Conservation (phyloP, 2,329 filamentous ascomycete genomes). For the Daldinia sp. region DNA sequence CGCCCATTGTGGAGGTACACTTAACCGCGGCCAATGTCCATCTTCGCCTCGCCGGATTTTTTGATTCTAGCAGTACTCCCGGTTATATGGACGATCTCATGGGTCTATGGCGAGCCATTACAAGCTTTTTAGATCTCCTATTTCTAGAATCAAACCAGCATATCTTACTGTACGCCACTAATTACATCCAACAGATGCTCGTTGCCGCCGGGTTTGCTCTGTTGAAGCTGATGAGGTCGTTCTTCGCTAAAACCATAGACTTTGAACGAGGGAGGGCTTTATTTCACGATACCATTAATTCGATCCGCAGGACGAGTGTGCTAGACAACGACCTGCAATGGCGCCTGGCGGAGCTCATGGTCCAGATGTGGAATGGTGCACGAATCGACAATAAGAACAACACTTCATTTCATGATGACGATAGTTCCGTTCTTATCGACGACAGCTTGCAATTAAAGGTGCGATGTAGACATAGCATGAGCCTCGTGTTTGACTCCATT, state of each 20-base stretch:
- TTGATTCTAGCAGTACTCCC: constrained; percentile 76
- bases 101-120: constrained; percentile 76
- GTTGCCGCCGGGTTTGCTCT: constrained; percentile 81
- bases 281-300: constrained; percentile 75
- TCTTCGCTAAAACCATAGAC: constrained; percentile 77
- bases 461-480: constrained; percentile 86
- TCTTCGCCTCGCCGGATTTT: constrained; percentile 80
- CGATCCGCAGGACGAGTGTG: constrained; percentile 76
- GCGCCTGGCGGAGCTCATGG: constrained; percentile 83
- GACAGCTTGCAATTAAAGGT: constrained; percentile 81
- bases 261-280: constrained; percentile 71
- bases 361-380: constrained; percentile 84
- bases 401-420: constrained; percentile 58
- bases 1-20: constrained; percentile 69
- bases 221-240: constrained; percentile 79
- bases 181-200: constrained; percentile 86
- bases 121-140: constrained; percentile 72
- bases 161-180: constrained; percentile 72
- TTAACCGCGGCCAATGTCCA: constrained; percentile 78
- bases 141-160: constrained; percentile 63
- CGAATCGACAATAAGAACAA: constrained; percentile 59
- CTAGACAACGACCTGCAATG: constrained; percentile 81
- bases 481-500: constrained; percentile 82
- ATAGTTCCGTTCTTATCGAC: constrained; percentile 64
- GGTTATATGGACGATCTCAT: constrained; percentile 79